Base-by-base conservation (phyloP, 305 asterid species). In the Fraxinus paxiana region DNA sequence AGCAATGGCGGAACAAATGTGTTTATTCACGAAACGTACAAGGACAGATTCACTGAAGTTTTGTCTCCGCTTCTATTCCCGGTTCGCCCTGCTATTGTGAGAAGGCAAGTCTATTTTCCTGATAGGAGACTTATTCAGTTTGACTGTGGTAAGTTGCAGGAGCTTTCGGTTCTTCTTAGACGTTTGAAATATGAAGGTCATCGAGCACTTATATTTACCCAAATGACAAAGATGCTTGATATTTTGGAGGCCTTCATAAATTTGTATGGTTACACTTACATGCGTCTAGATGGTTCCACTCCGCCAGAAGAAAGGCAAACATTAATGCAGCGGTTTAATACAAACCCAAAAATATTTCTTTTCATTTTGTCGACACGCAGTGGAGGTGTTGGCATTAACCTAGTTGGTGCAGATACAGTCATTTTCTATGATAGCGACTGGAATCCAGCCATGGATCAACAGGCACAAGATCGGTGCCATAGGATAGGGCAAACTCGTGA, bases 361-460 rank as follows among this genome's bases (percentile, higher is more conserved):
- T 96, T 96, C 83, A 96, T 96, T 85, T 88, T 96, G 89, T 96
- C 99, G 69, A 96, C 99, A 46, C 96, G 99, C 43, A 96, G 98
- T 83, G 99, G 99, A 77, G 99, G 98, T 83, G 99, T 96, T 81
- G 99, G 99, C 86, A 92, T 96, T 85, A 96, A 96, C 85, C 91
- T 96, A 81, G 98, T 96, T 63, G 99, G 99, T 75, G 99, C 99
- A 69, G 99, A 94, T 87, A 96, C 98, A 41, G 99, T 94, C 20
- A 96, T 96, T 80, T 96, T 94, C 87, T 96, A 96, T 82, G 99
- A 96, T 77, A 96, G 99, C 84, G 99, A 96, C 90, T 96, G 99
- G 99, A 96, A 96, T 88, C 99, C 99, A 65, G 99, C 99, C 77
- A 96, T 96, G 99, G 99, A 96, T 91, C 98, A 94, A 83, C 99